These are phyloP conservation scores for Aspergillus olivimuriae DNA, from an alignment of 495 filamentous ascomycete genomes.

Conservation along the genomic window DNA sequence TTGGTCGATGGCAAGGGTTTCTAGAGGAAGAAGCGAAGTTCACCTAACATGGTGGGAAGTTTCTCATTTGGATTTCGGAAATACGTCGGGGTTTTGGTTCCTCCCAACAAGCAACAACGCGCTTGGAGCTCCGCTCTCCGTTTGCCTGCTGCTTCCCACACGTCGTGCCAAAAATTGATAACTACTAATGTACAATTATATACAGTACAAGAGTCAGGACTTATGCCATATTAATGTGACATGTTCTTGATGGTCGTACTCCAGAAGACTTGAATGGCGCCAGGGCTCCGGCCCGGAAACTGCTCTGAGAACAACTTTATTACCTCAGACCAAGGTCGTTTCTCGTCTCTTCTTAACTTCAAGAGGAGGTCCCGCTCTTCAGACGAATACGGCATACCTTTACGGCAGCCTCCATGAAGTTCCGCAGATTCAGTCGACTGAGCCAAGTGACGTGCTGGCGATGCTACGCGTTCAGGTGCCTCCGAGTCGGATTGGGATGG, in stretches of 20 bases:
- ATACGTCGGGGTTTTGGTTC: too few species aligned
- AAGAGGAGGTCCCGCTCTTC: background rate
- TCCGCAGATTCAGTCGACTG: background rate
- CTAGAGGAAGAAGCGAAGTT: too few species aligned
- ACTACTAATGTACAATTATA: too few species aligned
- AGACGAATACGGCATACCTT: background rate
- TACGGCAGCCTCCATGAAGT: background rate
- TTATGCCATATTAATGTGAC: too few species aligned
- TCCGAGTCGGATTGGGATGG: background rate
- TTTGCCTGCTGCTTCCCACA: too few species aligned
- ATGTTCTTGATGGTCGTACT: background rate
- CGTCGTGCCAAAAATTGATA: too few species aligned
- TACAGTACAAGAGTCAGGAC: too few species aligned
- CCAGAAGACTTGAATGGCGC: background rate
- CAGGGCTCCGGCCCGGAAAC: background rate
- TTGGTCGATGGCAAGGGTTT: too few species aligned
- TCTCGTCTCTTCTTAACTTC: background rate
- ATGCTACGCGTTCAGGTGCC: background rate
- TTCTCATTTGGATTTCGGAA: too few species aligned
- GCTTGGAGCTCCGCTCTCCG: too few species aligned
- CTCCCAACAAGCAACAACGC: too few species aligned
- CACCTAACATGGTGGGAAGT: too few species aligned
- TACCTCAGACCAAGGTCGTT: background rate
- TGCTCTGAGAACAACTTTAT: background rate
- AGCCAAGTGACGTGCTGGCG: background rate